Conservation (phyloP, 2,329 filamentous ascomycete species). For the Zymoseptoria tritici region DNA sequence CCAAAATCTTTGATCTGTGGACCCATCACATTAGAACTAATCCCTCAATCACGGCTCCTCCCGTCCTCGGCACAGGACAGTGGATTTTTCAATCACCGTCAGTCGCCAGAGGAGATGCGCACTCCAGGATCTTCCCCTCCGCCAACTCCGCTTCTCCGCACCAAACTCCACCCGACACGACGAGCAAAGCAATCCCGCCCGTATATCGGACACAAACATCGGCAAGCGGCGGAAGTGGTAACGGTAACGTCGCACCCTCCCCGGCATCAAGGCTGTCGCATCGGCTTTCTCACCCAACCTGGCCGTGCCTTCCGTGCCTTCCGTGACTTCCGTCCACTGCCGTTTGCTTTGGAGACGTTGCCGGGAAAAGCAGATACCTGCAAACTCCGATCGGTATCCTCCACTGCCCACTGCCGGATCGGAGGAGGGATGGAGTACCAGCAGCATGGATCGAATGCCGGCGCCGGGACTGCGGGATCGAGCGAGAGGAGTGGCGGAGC, state of each 20-base stretch:
- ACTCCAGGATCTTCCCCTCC: not conserved
- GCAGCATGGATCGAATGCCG: not conserved
- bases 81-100: not conserved
- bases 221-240: not conserved
- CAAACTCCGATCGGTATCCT: not conserved
- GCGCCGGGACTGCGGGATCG: not conserved
- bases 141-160: not conserved
- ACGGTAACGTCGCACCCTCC: too few relatives aligned
- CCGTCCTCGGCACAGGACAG: too few relatives aligned
- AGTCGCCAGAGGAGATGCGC: not conserved
- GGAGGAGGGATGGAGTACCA: not conserved
- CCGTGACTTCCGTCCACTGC: not conserved
- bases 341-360: too few relatives aligned
- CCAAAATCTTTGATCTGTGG: not conserved
- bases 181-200: too few relatives aligned
- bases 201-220: not conserved
- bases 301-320: too few relatives aligned
- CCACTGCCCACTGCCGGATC: not conserved
- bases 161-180: not conserved
- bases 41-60: not conserved
- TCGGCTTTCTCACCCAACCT: not conserved
- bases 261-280: not conserved
- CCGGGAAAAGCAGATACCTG: not conserved
- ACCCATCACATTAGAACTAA: too few relatives aligned
- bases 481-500: not conserved